Evolutionary conservation across 192 early-diverging fungal species (phyloP), one percentile per base, ranked within the genome.

Genomic region (Spinellus fusiger): DNA sequence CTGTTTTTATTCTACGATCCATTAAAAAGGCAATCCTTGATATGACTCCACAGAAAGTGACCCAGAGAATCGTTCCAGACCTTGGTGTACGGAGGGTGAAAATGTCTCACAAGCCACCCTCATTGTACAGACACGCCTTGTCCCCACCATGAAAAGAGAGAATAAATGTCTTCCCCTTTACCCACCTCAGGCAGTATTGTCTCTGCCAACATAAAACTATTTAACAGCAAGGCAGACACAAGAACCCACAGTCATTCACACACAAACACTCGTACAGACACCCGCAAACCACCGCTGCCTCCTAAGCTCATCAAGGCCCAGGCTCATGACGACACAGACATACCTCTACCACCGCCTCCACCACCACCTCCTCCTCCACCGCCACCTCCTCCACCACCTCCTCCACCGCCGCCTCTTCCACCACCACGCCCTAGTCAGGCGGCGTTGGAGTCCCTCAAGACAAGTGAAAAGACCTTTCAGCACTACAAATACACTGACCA

Each of bases 181-280:
- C 48, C 57, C 6, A 35, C 65, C 40, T 23, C 61, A 25, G 34
- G 49, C 15, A 52, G 65, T 32, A 33, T 67, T 48, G 65, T 67
- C 35, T 67, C 65, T 40, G 65, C 65, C 29, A 67, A 67, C 37
- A 67, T 67, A 38, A 59, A 61, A 9, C 51, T 67, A 18, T 67
- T 67, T 48, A 67, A 67, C 33, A 67, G 58, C 37, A 67, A 53
- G 31, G 34, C 52, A 3, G 48, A 57, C 15, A 64, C 47, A 25
- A 44, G 54, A 59, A 3, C 34, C 28, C 18, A 47, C 35, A 9
- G 23, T 16, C 16, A 58, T 29, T 16, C 34, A 27, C 40, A 59
- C 9, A 0, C 35, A 20, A 13, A 28, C 20, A 20, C 29, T 25
- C 33, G 15, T 32, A 6, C 26, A 48, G 31, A 29, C 23, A 28